Percentiles rank a stretch among this genome's conserved stretches.
phyloP scores from a whole-genome alignment of 306 rosid genomes.

The Leucaena leucocephala region DNA sequence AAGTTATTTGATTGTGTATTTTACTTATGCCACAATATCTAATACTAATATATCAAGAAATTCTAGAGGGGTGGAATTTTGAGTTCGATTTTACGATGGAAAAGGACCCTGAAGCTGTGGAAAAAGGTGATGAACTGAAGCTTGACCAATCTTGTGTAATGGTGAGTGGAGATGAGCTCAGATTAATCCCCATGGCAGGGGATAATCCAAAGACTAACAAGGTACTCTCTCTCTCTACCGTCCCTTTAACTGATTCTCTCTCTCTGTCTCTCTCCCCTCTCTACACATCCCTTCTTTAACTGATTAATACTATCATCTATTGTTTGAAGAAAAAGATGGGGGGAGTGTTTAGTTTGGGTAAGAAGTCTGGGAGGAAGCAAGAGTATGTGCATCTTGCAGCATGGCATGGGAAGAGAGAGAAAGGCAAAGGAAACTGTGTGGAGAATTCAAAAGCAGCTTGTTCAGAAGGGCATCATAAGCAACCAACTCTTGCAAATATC shows the following conservation, averaged over 20 bases:
- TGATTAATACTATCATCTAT: not conserved
- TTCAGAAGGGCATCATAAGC: slow-evolving; percentile 31
- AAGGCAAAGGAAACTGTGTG: slow-evolving; percentile 23
- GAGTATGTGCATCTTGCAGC: slow-evolving; percentile 81
- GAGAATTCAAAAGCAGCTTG: slow-evolving; percentile 36
- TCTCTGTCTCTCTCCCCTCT: not conserved
- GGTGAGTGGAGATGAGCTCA: slow-evolving; percentile 61
- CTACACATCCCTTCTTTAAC: slow-evolving; percentile 31
- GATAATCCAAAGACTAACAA: slow-evolving; percentile 46
- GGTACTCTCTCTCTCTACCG: slow-evolving; percentile 44
- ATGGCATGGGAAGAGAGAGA: slow-evolving; percentile 44
- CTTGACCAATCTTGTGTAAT: slow-evolving; percentile 76
- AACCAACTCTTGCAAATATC: slow-evolving; percentile 32
- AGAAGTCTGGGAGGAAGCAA: slow-evolving; percentile 67
- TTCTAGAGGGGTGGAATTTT: slow-evolving; percentile 40
- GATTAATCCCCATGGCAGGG: slow-evolving; percentile 36
- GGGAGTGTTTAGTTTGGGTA: slow-evolving; percentile 59
- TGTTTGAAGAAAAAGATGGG: slow-evolving; percentile 57
- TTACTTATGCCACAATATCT: slow-evolving; percentile 28
- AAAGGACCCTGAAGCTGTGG: slow-evolving; percentile 38
- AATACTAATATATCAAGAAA: slow-evolving; percentile 38
- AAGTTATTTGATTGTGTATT: slow-evolving; percentile 23
- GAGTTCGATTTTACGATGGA: slow-evolving; percentile 35
- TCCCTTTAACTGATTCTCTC: not conserved
- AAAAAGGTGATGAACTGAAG: slow-evolving; percentile 39